A percentile compares a stretch with the other conserved stretches of the same genome.
phyloP scores from a whole-genome alignment of 495 filamentous ascomycete genomes.

The Chaetomium cochliodes region DNA sequence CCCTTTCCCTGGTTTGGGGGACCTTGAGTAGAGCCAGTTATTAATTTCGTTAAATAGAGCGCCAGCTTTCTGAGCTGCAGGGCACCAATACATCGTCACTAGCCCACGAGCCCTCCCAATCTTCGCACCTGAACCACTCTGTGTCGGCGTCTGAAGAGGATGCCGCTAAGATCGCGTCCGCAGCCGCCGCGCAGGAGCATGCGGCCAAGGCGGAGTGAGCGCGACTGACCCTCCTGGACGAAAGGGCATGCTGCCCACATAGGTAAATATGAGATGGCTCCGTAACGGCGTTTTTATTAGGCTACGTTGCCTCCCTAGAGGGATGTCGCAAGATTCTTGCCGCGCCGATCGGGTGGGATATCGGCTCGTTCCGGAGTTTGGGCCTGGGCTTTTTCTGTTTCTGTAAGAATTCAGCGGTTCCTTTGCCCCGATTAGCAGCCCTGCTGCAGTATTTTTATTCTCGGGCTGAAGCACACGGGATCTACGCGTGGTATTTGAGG shows the following conservation, averaged over 20 bases:
- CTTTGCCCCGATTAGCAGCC: neutral
- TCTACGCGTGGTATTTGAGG: neutral
- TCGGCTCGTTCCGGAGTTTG: neutral
- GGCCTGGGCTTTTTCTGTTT: neutral
- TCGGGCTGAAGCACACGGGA: neutral
- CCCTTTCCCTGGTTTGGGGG: neutral
- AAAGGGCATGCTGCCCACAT: neutral
- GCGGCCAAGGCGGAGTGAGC: neutral
- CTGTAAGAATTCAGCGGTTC: neutral
- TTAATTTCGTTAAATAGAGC: conserved; percentile 27
- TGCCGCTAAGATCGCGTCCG: conserved; percentile 1
- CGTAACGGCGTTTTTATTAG: neutral
- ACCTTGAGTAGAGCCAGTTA: neutral
- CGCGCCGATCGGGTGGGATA: neutral
- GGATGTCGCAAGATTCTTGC: neutral
- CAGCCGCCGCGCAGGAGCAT: neutral
- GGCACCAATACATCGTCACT: conserved; percentile 31
- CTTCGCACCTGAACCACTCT: conserved; percentile 35
- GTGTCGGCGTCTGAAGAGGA: conserved; percentile 25
- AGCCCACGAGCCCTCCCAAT: conserved; percentile 38
- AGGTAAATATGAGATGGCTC: neutral
- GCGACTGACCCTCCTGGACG: neutral
- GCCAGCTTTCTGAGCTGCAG: conserved; percentile 36
- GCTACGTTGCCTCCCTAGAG: neutral
- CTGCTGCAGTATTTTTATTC: neutral